Base-by-base conservation (phyloP, 495 filamentous ascomycete species). In the Neurospora hispaniola region DNA sequence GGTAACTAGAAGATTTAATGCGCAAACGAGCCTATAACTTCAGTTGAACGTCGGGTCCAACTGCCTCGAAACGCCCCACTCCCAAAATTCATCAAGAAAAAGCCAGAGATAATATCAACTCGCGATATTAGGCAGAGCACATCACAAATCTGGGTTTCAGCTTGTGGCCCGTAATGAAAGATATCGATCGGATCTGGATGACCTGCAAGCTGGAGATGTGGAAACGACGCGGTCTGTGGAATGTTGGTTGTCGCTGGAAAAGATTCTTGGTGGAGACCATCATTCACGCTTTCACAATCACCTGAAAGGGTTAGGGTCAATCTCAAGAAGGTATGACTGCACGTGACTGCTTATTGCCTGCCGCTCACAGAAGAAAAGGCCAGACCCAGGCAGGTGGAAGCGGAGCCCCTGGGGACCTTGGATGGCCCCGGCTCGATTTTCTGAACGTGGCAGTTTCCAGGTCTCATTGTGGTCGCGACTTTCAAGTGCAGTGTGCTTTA, bases 391-490 rank as follows among this genome's bases (percentile, higher is more conserved):
- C 72, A 74, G 72, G 73, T 71, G 72, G 72, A 74, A 74, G 54
- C 40, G 31, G 70, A n/a, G 11, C 38, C 31, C 42, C 41, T 71
- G 59, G 70, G 8, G n/a, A 42, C 54, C 62, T 71, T 71, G 44
- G 23, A 75, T 44, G 72, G 48, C 54, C 54, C 54, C 23, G 54
- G 54, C 54, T 62, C 27, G 54, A 62, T 81, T 84, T 81, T 77
- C 76, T 80, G 82, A 82, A 84, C 83, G 83, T 85, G 83, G 83
- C 83, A 83, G 79, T 80, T 84, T 84, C 74, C 75, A 31, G 27
- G 27, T 35, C 54, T 59, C 23, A 31, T 31, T 62, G 54, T 6
- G 54, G 54, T 62, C 27, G 54, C 54, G 23, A 62, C 54, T 62
- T 62, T 62, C 48, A 12, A 62, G 27, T 16, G 23, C 31, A 62